A percentile compares a stretch with the other conserved stretches of the same genome.
phyloP scores from a whole-genome alignment of 2,329 filamentous ascomycete species.

The Sarocladium strictum region DNA sequence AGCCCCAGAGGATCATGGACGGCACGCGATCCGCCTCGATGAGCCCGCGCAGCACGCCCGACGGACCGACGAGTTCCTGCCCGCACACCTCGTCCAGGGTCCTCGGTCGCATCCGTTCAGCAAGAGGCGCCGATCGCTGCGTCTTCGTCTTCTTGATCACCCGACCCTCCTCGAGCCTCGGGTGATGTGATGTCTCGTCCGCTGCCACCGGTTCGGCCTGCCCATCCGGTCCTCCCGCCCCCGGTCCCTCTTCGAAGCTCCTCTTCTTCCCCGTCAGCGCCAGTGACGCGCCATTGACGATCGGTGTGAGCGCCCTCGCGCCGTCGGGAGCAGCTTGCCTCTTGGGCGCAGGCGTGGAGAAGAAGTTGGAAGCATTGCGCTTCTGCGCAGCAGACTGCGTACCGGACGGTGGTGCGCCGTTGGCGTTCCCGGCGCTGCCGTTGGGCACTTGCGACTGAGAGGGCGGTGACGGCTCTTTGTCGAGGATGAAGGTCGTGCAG shows the following conservation, averaged over 20 bases:
- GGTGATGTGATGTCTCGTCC: constrained; percentile 13
- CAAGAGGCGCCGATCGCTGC: constrained; percentile 71
- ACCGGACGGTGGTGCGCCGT: neutral
- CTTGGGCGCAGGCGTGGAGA: constrained; percentile 55
- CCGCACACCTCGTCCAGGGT: constrained; percentile 82
- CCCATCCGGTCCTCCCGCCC: constrained; percentile 2
- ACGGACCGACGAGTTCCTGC: constrained; percentile 80
- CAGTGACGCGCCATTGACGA: constrained; percentile 26
- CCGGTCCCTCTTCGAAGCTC: constrained; percentile 49
- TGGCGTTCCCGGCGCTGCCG: constrained; percentile 16
- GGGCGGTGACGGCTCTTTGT: constrained; percentile 32
- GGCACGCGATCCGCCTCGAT: constrained; percentile 83
- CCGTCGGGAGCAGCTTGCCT: constrained; percentile 33
- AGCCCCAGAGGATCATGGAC: constrained; percentile 92
- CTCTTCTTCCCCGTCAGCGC: constrained; percentile 40
- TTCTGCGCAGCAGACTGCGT: constrained; percentile 37
- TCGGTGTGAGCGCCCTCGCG: constrained; percentile 23
- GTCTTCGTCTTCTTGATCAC: constrained; percentile 61
- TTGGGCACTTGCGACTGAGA: constrained; percentile 23
- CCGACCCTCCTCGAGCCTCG: constrained; percentile 27
- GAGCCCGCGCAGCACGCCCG: constrained; percentile 78
- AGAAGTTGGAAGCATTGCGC: constrained; percentile 52
- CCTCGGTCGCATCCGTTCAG: constrained; percentile 86
- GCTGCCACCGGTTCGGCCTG: constrained; percentile 10
- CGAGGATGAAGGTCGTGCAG: constrained; percentile 63